Base-by-base conservation (phyloP, 2,329 filamentous ascomycete genomes). In the Botrytis elliptica region DNA sequence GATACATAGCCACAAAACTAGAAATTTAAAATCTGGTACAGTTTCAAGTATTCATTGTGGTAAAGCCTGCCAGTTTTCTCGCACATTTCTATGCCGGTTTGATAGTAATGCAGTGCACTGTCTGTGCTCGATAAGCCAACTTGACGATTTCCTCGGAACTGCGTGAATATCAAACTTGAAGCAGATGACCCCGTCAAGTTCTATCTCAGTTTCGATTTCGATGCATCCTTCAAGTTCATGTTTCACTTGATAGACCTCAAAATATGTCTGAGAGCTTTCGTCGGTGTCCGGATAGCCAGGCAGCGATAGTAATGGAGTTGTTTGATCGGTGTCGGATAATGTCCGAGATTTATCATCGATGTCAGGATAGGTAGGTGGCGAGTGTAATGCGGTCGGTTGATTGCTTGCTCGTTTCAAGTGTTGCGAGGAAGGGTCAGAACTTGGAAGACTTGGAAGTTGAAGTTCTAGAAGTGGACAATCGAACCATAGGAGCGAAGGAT, bases 11-110 rank as follows among this genome's bases (percentile, higher is more conserved):
- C 52, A 29, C 2, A 8, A 57, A 18, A 18, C 14, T 33, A 8
- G 6, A 29, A 29, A 18, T 9, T 18, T 3, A 29, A 29, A 0
- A 4, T 8, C 52, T 57, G 29, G 12, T 29, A 33, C 18, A 29
- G 52, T 57, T 57, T 57, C 52, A 57, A 9, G 2, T 18, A 57
- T 16, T 7, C 14, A 18, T 29, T 7, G 9, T 29, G 16, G n/a
- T 57, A 6, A 57, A 29, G 3, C 7, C 52, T 18, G 29, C n/a
- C 25, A 8, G 18, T 33, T 3, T 1, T 18, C 52, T 18, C 16
- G 18, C 5, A 3, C 1, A 57, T 4, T 4, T 3, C 14, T 29
- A 18, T 3, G 18, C 16, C 0, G 7, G 14, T 8, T 33, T 29
- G 3, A 8, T 16, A 0, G 52, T 57, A 18, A 57, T 29, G 14